These are phyloP conservation scores for Cordyceps cicadae DNA, from an alignment of 2,329 filamentous ascomycete genomes.

Conservation along the genomic window DNA sequence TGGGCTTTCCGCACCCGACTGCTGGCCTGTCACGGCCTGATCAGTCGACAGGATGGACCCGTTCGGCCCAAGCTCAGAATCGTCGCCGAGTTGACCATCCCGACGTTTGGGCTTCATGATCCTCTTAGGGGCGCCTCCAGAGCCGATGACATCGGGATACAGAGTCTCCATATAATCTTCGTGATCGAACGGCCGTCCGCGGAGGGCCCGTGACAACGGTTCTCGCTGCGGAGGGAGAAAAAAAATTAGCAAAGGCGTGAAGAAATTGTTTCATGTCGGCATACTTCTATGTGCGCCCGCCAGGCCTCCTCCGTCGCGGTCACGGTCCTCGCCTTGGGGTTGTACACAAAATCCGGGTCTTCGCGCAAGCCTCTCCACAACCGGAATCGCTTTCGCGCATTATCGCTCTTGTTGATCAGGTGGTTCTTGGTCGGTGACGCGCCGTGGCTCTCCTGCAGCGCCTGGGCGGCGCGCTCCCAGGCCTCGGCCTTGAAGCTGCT, in stretches of 20 bases:
- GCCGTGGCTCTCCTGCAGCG: conserved; percentile 45
- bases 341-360: conserved; percentile 49
- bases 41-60: conserved; percentile 36
- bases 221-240: conserved; percentile 36
- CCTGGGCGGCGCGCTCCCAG: conserved; percentile 49
- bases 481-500: conserved; percentile 55
- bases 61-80: conserved; percentile 39
- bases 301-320: conserved; percentile 50
- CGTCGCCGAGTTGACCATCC: conserved; percentile 37
- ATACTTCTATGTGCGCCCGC: conserved; percentile 48
- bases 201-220: conserved; percentile 47
- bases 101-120: conserved; percentile 48
- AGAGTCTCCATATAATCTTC: conserved; percentile 53
- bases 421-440: conserved; percentile 53
- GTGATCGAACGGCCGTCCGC: conserved; percentile 51
- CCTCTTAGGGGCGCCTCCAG: conserved; percentile 50
- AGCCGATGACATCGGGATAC: conserved; percentile 52
- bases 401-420: conserved; percentile 56
- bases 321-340: conserved; percentile 40
- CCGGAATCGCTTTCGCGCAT: conserved; percentile 55
- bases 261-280: not conserved
- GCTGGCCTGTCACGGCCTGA: not conserved
- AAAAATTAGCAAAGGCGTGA: conserved; percentile 14
- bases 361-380: conserved; percentile 51
- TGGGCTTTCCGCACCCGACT: not conserved